phyloP scores from a whole-genome alignment of 768 basidiomycete genomes.

The Tricholomella constricta region DNA sequence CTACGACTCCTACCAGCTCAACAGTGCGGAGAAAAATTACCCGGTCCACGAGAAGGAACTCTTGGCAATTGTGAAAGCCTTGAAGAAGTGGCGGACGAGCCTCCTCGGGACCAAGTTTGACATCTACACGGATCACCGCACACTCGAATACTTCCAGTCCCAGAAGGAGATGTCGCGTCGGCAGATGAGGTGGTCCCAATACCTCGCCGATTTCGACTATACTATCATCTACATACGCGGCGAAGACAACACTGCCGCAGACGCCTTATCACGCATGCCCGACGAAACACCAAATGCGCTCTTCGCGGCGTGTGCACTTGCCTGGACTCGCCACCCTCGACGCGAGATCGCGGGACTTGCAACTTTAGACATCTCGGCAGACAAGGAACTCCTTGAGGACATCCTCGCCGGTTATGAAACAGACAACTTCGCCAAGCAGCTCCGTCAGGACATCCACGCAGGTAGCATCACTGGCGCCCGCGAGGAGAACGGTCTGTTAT shows the following conservation, averaged over 20 bases:
- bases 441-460: not conserved
- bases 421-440: not conserved
- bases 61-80: conserved; percentile 33
- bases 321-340: too few relatives aligned
- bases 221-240: too few relatives aligned
- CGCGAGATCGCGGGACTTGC: too few relatives aligned
- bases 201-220: too few relatives aligned
- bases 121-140: conserved; percentile 38
- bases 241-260: too few relatives aligned
- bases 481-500: conserved; percentile 21
- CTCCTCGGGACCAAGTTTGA: conserved; percentile 20
- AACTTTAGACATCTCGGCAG: not conserved
- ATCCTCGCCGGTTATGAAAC: conserved; percentile 2
- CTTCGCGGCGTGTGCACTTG: too few relatives aligned
- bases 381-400: not conserved
- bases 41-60: too few relatives aligned
- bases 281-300: too few relatives aligned
- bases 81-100: conserved; percentile 28
- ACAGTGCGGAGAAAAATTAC: too few relatives aligned
- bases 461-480: not conserved
- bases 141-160: conserved; percentile 25
- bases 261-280: too few relatives aligned
- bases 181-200: too few relatives aligned
- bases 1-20: conserved; percentile 5
- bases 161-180: too few relatives aligned